Evolutionary conservation across 1,139 yeast genomes (phyloP), one percentile per base, ranked within the genome.

Genomic region (Pneumocystis canis): DNA sequence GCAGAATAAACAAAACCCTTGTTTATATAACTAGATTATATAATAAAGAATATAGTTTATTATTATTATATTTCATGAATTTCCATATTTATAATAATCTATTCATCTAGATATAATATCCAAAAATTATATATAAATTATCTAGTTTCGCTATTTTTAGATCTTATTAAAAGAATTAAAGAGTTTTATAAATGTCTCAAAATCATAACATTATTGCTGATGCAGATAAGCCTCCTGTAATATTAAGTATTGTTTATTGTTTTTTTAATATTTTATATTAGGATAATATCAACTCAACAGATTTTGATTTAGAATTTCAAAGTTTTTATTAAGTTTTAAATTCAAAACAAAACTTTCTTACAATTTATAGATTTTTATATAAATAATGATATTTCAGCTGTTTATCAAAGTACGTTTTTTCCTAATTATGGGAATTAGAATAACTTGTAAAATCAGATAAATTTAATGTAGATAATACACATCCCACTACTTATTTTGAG

Each of bases 401-500:
- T 25, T n/a, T n/a, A n/a, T 25, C 31, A 47, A 47, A 25, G 54
- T n/a, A n/a, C n/a, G 6, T 47, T 25, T 47, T 25, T 47, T 18
- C 11, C 25, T 11, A 47, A 47, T 47, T 47, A 11, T 47, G 11
- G 3, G 6, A 11, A 25, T 20, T 20, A 25, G 9, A 47, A 25
- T 20, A 14, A 47, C 16, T 47, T 47, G 25, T 47, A 47, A 25
- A 47, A 20, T 41, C 30, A 47, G 54, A 25, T 20, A 47, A 5
- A 11, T 47, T 47, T 47, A 25, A 47, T 47, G 25, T n/a, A 47
- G 54, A 47, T 47, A 37, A 37, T 37, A 47, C 25, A 47, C 25
- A 47, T 47, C 54, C 62, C 37, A 60, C 61, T 30, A 63, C 61
- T 47, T 64, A 66, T 11, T 58, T 63, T 14, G 63, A 65, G 33